Evolutionary conservation across 2,329 filamentous ascomycete genomes (phyloP), one percentile per base, ranked within the genome.

Genomic region (Alternaria atra): DNA sequence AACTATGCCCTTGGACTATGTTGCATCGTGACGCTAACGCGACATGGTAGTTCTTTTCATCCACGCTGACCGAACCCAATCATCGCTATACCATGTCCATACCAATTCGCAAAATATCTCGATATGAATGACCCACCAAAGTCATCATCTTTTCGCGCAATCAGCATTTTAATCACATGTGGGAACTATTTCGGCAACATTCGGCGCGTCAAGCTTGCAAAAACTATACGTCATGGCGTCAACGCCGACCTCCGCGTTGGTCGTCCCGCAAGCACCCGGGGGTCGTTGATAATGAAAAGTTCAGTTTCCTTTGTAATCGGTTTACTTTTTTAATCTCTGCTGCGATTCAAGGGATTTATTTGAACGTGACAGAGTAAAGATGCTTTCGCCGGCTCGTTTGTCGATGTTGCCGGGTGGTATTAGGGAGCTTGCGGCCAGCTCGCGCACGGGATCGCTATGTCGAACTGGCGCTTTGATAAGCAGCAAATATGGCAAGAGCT

Each of bases 321-420:
- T 5, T 48, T 52, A 32, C 30, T 20, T 17, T 0, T 10, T 39
- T 5, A 2, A 9, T 4, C n/a, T 4, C 10, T 39, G 17, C 37
- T 39, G 37, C 7, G 13, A n/a, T 37, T 8, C 6, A 17, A 37
- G n/a, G 35, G 2, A 37, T n/a, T 2, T 1, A 8, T 1, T 1
- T 5, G 6, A 37, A 4, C 6, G 15, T 15, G 7, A 8, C 35
- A 58, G 10, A 4, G 51, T 48, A 1, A 54, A 17, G 12, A 52
- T 54, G 50, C 32, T 51, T 39, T 63, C 46, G 32, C 30, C 54
- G 17, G 46, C 53, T 35, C 60, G 58, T 8, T 25, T 71, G 20
- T 58, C 65, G 37, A 63, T 69, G 61, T 60, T 75, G 53, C 70
- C 73, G 10, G 55, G 57, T 29, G 60, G 68, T 25, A 39, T 73